Evolutionary conservation across 2,329 filamentous ascomycete genomes (phyloP).

Genomic region (Fusarium phyllophilum): DNA sequence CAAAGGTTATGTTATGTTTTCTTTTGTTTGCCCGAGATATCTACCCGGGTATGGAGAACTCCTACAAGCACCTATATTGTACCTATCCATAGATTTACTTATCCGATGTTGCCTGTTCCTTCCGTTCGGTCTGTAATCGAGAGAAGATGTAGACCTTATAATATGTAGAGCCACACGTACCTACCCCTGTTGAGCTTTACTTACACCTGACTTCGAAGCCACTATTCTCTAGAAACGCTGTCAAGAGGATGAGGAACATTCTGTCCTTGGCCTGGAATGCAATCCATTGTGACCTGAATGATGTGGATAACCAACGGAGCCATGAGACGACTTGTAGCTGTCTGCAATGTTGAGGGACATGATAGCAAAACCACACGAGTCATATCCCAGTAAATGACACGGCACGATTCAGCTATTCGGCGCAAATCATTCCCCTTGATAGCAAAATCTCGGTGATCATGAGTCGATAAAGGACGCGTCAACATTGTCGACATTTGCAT

Average conservation of each 20-base stretch:
- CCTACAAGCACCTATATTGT: background rate
- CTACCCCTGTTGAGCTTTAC: background rate
- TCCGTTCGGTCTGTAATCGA: too few species aligned
- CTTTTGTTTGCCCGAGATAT: background rate
- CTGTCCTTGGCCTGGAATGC: background rate
- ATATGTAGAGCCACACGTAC: background rate
- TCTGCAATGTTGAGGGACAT: background rate
- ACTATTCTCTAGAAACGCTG: background rate
- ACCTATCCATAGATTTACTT: too few species aligned
- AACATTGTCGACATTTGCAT: slow-evolving; percentile 4
- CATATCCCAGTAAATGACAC: background rate
- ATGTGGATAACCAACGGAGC: background rate
- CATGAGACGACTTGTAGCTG: background rate
- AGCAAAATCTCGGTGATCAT: background rate
- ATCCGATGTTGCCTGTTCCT: background rate
- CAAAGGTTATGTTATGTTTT: background rate
- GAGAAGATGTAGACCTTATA: background rate
- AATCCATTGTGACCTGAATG: background rate
- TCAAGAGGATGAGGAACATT: background rate
- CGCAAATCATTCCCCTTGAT: background rate
- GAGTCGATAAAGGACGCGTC: background rate
- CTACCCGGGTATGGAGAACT: background rate
- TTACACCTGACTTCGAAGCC: background rate
- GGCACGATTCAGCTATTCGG: background rate
- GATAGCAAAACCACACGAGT: background rate